Evolutionary conservation across 441 rosid species (phyloP).

Genomic region (Isatis lusitanica): DNA sequence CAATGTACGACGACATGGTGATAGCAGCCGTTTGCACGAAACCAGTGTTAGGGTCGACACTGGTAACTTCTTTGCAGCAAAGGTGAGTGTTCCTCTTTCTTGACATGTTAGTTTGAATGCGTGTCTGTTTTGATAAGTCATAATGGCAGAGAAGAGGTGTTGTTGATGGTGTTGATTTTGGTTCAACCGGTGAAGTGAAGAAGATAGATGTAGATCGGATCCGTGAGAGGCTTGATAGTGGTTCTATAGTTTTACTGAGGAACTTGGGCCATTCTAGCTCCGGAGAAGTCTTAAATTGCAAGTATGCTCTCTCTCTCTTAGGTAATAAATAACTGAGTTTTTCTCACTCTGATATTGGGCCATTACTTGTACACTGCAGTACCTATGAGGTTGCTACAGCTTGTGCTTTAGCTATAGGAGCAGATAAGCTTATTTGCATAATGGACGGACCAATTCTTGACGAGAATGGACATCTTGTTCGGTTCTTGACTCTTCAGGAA

Average conservation of each 20-base stretch:
- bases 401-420: conserved; percentile 91
- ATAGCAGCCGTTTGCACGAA: conserved; percentile 81
- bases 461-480: conserved; percentile 76
- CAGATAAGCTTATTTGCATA: conserved; percentile 90
- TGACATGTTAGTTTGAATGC: conserved; percentile 51
- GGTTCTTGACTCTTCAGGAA: conserved; percentile 84
- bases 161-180: conserved; percentile 90
- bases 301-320: conserved; percentile 47
- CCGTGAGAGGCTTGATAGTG: conserved; percentile 85
- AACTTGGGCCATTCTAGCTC: conserved; percentile 94
- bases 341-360: conserved; percentile 7
- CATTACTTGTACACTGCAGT: conserved; percentile 47
- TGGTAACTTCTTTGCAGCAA: conserved; percentile 97
- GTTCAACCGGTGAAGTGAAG: conserved; percentile 94
- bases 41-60: conserved; percentile 92
- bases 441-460: conserved; percentile 91
- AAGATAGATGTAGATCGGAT: conserved; percentile 84
- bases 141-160: conserved; percentile 83
- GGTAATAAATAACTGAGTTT: background rate
- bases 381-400: conserved; percentile 98
- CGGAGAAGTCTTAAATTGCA: conserved; percentile 97
- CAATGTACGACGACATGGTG: conserved; percentile 86
- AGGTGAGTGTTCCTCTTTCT: conserved; percentile 45
- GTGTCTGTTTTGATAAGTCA: conserved; percentile 29
- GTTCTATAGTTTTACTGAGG: conserved; percentile 76